Evolutionary conservation across 108 stramenopile species (phyloP), one percentile per base, ranked within the genome.

Genomic region (Chaetoceros tenuissimus): DNA sequence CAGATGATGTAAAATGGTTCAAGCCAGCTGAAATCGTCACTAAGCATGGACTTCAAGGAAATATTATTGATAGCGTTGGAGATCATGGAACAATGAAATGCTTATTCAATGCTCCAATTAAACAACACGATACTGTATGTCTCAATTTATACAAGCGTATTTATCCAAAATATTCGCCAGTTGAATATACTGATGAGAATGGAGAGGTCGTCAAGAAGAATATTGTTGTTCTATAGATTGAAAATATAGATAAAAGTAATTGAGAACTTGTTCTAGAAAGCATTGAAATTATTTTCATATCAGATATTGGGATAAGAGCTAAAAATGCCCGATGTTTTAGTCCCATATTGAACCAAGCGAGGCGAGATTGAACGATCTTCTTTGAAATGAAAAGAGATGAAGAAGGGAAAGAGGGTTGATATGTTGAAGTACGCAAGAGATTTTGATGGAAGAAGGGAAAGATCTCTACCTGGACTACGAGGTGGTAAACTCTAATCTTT

Each of bases 51-150:
- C 75, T 98, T 51, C 75, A 86, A 59, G 97, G 97, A 53, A 93
- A 97, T 62, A 98, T 99, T 51, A 64, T 81, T 45, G 81, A 96
- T 51, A 89, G 97, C 43, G 82, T 98, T 31, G 99, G 99, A 31
- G 97, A 96, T 48, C 99, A 99, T 62, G 99, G 99, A 28, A 84
- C 94, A n/a, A 96, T 98, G 93, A 99, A 99, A 70, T 94, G 94
- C 57, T 73, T 88, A 0, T 98, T 99, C 80, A 94, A 93, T 61
- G 86, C 92, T 46, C 89, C 92, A 7, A 95, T 98, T 47, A 92
- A 93, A 75, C 96, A 98, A 56, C 94, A 96, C 66, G 99, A 99
- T 74, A 97, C 97, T 0, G 95, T 99, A 3, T 96, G 94, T 66
- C 72, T 99, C 56, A 75, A 92, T 28, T 72, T 99, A 17, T 99